Evolutionary conservation across 2,329 filamentous ascomycete genomes (phyloP).

Genomic region (Arthroderma sp.): DNA sequence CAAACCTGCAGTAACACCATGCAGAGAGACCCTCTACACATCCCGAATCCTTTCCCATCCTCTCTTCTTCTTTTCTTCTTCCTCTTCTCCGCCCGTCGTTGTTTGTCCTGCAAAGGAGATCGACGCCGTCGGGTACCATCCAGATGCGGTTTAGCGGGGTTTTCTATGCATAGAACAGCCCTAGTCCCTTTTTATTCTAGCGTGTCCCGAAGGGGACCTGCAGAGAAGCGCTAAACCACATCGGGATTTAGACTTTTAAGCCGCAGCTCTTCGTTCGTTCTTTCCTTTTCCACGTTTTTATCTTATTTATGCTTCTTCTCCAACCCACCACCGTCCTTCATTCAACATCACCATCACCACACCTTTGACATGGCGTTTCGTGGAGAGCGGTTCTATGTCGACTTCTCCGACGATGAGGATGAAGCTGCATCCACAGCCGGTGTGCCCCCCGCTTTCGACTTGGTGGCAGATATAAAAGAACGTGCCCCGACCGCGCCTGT

Average conservation of each 20-base stretch:
- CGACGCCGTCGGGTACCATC: background rate
- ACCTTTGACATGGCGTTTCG: slow-evolving; percentile 33
- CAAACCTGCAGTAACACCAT: no score
- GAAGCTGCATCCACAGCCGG: slow-evolving; percentile 18
- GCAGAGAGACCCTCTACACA: background rate
- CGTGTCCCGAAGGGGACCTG: slow-evolving; percentile 9
- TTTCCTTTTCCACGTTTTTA: background rate
- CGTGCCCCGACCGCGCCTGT: slow-evolving; percentile 41
- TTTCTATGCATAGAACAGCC: background rate
- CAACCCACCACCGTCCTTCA: background rate
- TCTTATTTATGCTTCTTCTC: background rate
- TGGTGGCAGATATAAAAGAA: slow-evolving; percentile 69
- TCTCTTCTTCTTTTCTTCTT: background rate
- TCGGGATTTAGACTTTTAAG: slow-evolving; percentile 15
- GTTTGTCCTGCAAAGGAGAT: slow-evolving; percentile 3
- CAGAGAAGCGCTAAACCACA: slow-evolving; percentile 20
- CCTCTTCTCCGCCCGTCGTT: background rate
- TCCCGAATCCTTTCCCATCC: background rate
- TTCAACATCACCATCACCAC: background rate
- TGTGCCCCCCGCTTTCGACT: slow-evolving; percentile 20
- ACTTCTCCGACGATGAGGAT: slow-evolving; percentile 43
- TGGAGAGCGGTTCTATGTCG: slow-evolving; percentile 48
- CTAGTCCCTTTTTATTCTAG: slow-evolving; percentile 16
- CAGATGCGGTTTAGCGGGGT: slow-evolving; percentile 1
- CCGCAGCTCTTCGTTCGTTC: slow-evolving; percentile 2